phyloP scores from a whole-genome alignment of 257 asterid species.

The Solanum lycopersicoides region DNA sequence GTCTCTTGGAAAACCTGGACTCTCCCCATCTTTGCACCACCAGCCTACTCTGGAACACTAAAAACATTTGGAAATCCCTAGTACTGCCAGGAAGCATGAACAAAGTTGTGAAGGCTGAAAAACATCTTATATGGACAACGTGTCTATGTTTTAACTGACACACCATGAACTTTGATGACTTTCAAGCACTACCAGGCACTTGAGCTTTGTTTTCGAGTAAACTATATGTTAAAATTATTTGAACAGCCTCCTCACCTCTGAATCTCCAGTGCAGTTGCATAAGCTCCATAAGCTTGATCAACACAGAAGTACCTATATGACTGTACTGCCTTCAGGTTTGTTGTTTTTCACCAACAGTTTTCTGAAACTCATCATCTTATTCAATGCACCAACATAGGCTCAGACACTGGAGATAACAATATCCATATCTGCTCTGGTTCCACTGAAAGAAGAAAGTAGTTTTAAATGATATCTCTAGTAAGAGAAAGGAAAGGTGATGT shows the following conservation, averaged over 20 bases:
- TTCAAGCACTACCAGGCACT: not conserved
- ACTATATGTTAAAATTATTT: too few relatives aligned
- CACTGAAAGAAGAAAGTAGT: conserved; percentile 28
- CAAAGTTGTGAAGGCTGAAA: not conserved
- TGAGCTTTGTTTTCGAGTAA: too few relatives aligned
- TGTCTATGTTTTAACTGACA: not conserved
- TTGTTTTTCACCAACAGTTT: not conserved
- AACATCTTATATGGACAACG: not conserved
- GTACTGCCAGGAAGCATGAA: not conserved
- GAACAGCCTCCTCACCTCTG: not conserved
- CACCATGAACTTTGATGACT: not conserved
- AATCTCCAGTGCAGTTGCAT: not conserved
- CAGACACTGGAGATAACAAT: conserved; percentile 83
- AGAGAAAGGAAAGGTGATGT: not conserved
- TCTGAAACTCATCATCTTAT: conserved; percentile 63
- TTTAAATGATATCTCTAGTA: not conserved
- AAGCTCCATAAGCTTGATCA: not conserved
- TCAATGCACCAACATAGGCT: conserved; percentile 80
- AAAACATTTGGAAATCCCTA: not conserved
- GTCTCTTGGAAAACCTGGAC: too few relatives aligned
- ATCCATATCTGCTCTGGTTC: conserved; percentile 83
- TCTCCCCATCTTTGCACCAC: too few relatives aligned
- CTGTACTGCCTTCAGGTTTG: not conserved
- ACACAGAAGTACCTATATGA: not conserved
- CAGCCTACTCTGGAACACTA: not conserved